Percentiles rank a stretch among this genome's conserved stretches.
Evolutionary conservation across 805 yeast genomes (phyloP).

Genomic region (Nakazawaea molendinolei): DNA sequence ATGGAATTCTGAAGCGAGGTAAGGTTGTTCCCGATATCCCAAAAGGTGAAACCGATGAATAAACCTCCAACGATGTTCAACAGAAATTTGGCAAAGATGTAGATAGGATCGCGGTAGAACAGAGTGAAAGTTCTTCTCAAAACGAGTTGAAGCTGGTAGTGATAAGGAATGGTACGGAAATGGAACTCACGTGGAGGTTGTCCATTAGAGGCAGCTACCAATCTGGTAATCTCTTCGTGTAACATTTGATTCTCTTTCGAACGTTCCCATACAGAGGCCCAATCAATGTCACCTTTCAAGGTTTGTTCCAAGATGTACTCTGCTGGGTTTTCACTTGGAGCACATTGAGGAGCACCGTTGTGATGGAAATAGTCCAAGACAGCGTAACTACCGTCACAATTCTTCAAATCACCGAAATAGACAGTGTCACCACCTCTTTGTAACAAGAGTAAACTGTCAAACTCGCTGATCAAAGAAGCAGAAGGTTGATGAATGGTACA

Average conservation of each 20-base stretch:
- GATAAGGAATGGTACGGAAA: slow-evolving; percentile 24
- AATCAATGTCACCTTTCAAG: not conserved
- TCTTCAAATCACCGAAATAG: slow-evolving; percentile 60
- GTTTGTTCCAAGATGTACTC: slow-evolving; percentile 29
- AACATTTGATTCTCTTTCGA: not conserved
- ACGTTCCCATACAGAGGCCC: slow-evolving; percentile 20
- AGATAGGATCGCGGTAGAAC: slow-evolving; percentile 35
- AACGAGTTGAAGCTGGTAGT: slow-evolving; percentile 34
- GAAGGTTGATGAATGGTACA: slow-evolving; percentile 86
- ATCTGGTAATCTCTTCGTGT: slow-evolving; percentile 6
- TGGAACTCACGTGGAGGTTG: slow-evolving; percentile 5
- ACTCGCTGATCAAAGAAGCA: slow-evolving; percentile 67
- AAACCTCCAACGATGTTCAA: slow-evolving; percentile 40
- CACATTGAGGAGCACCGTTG: slow-evolving; percentile 28
- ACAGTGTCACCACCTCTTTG: slow-evolving; percentile 69
- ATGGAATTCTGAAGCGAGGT: slow-evolving; percentile 27
- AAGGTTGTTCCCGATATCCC: slow-evolving; percentile 14
- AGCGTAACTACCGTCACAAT: slow-evolving; percentile 28
- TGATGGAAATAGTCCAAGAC: slow-evolving; percentile 29
- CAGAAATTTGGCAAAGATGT: slow-evolving; percentile 34
- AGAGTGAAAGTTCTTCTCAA: slow-evolving; percentile 31
- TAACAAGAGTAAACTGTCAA: slow-evolving; percentile 68
- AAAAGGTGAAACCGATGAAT: slow-evolving; percentile 54
- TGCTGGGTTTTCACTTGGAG: slow-evolving; percentile 28
- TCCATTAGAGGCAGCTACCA: slow-evolving; percentile 11